Base-by-base conservation (phyloP, 805 yeast genomes). In the Metschnikowia hibisci region DNA sequence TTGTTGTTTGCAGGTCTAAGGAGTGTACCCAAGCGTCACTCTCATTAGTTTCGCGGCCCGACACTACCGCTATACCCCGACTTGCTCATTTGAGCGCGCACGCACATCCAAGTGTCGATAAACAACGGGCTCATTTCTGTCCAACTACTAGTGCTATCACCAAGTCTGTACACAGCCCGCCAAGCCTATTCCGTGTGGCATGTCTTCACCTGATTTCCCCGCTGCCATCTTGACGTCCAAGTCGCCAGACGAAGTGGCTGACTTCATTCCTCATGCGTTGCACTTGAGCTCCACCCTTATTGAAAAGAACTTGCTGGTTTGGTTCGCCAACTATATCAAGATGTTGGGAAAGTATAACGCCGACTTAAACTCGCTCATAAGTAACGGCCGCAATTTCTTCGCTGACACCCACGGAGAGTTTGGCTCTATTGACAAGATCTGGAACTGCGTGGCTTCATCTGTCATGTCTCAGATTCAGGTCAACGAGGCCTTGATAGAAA, bases 391-490 rank as follows among this genome's bases (percentile, higher is more conserved):
- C 41, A 43, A 38, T 22, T 53, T 57, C 44, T 59, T 59, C 44
- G 22, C 52, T 11, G 41, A 36, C 3, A 14, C 51, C 12, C 48
- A 51, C 6, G 58, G 52, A 12, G 60, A 73, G 58, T 59, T 67
- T 60, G 60, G 79, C 56, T 43, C 64, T 61, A 49, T 73, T 60
- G 54, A 63, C 48, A 50, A 73, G 67, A 51, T 65, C 69, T 60
- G 75, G 76, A 58, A 71, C 71, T 60, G 75, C 62, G 51, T 75
- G 63, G 50, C 69, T 66, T 45, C 78, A 69, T 55, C 77, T 72
- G 26, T 73, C 67, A 54, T 85, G 77, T 52, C 68, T 63, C 60
- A 71, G 65, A 46, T 58, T 40, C 73, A 68, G 47, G 69, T 79
- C 29, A 77, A 75, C 52, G 78, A 78, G 33, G 64, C 72, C 38